phyloP scores from a whole-genome alignment of 768 basidiomycete genomes.

The Leccinum variicolor region DNA sequence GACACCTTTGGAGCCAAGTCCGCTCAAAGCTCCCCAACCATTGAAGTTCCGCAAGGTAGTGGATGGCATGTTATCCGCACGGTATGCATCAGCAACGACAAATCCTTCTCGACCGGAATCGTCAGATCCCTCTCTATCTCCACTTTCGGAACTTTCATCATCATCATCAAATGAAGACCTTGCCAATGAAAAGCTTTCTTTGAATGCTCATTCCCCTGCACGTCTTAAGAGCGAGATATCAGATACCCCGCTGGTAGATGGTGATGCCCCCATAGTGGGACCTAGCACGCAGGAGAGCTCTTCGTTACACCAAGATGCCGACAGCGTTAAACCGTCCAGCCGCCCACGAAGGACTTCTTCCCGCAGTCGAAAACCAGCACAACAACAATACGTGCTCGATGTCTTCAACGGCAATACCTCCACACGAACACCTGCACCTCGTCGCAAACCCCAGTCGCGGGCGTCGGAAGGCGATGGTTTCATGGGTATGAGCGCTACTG shows the following conservation, averaged over 20 bases:
- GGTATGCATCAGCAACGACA: conserved; percentile 21
- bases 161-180: conserved; percentile 16
- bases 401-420: conserved; percentile 33
- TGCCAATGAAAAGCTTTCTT: conserved; percentile 1
- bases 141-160: conserved; percentile 26
- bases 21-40: conserved; percentile 23
- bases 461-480: conserved; percentile 41
- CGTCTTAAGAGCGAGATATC: neutral
- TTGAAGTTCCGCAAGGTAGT: conserved; percentile 40
- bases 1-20: conserved; percentile 13
- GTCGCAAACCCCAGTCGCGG: conserved; percentile 42
- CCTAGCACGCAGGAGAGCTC: neutral
- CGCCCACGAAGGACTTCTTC: conserved; percentile 49
- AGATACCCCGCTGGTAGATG: neutral
- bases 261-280: conserved; percentile 10
- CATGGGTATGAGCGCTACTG: conserved; percentile 64
- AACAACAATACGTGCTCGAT: conserved; percentile 34
- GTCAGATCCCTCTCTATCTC: conserved; percentile 9
- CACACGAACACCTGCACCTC: conserved; percentile 33
- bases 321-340: conserved; percentile 4
- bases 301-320: conserved; percentile 15
- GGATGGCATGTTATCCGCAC: conserved; percentile 34
- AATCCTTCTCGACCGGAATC: conserved; percentile 6
- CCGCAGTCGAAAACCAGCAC: conserved; percentile 43
- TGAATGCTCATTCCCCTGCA: neutral